Base-by-base conservation (phyloP, 257 asterid genomes). In the Scutellaria galericulata region DNA sequence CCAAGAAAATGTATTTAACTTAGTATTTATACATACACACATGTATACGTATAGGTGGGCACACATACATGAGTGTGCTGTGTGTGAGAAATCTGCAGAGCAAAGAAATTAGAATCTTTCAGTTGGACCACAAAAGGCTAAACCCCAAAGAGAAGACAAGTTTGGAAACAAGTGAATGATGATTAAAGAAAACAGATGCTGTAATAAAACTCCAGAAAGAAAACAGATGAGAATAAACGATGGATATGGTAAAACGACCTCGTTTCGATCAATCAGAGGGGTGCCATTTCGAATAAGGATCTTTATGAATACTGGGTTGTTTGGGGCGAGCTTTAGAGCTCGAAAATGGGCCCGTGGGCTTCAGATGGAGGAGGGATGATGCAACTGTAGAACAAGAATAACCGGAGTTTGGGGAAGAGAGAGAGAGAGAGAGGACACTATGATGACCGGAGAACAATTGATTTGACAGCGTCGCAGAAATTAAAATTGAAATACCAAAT, bases 381-480 rank as follows among this genome's bases (percentile, higher is more conserved):
- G 67, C 27, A 35, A 39, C 47, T 59, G 50, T 15, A 45, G 74
- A 58, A 45, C 7, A 15, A 63, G 70, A 62, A 53, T 31, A 18
- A 18, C 37, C 13, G 11, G 66, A 37, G 44, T 44, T 24, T 47
- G 50, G 72, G 4, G 7, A 5, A 6, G 45, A 24, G 57, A 35
- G 63, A 54, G 69, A 11, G 22, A 12, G 67, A 52, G 68, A 41
- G 55, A 31, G 66, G 35, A 54, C 51, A 67, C 48, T 14, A 9
- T 22, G 39, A 74, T 75, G 73, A 50, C 57, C 60, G 44, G 44
- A 27, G 42, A 60, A 22, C 69, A 14, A 46, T 46, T 46, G 20
- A 54, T 58, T 31, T 31, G 37, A 31, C 5, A 31, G 37, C 1
- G 37, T 31, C 37, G 64, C 45, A 64, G 42, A 73, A 65, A 37